Evolutionary conservation across 169 alveolate species (phyloP), one percentile per base, ranked within the genome.

Genomic region (Plasmodium adleri): DNA sequence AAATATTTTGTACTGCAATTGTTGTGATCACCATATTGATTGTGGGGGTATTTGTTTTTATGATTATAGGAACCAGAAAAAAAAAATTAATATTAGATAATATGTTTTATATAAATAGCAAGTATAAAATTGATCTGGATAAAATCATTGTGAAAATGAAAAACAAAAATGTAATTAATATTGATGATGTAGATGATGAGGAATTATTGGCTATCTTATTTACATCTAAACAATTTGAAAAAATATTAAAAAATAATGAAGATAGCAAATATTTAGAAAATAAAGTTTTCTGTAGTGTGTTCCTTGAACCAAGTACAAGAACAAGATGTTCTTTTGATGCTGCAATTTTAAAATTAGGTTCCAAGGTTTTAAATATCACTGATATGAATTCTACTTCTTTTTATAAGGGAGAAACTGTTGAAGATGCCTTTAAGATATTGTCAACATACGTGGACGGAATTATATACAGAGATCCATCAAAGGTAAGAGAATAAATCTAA

Each of bases 251-350:
- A 68, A 70, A 83, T 68, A 83, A 83, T 22, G 60, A 83, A 63
- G 85, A 83, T 63, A 56, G 80, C 3, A 83, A 28, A 28, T 73
- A 49, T 26, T 45, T 74, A 68, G 72, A 92, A 66, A 76, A 72
- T 45, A 88, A 80, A 64, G 70, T 78, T 15, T 60, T 92, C 32
- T 89, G 93, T 58, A 88, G 91, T 32, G 60, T 92, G 32, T 95
- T 95, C 88, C 83, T 72, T 56, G 97, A 95, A 70, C 95, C 97
- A 17, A 93, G 96, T 88, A 95, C 97, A 54, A 68, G 97, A 73
- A 95, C 97, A n/a, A 94, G 97, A 58, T 94, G 97, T 76, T 95
- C 97, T 28, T 95, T 95, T 66, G 97, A 95, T 89, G 89, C 95
- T 7, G 97, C 97, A 22, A 93, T 94, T 93, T 86, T 92, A 63